Evolutionary conservation across 768 basidiomycete species (phyloP).

Genomic region (Mycena filopes): DNA sequence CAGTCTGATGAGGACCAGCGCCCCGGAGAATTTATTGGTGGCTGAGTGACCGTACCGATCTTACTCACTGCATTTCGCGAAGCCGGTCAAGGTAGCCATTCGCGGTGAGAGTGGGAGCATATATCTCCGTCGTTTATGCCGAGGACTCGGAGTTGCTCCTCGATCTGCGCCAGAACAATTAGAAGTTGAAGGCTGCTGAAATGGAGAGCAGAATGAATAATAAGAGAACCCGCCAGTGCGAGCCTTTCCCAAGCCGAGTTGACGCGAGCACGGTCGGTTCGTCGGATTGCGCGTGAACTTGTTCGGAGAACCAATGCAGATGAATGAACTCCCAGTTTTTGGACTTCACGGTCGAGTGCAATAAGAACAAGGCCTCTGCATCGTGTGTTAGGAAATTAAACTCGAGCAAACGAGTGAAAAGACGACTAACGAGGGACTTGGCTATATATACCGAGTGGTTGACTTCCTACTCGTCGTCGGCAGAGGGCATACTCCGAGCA

Average conservation of each 20-base stretch:
- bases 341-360: constrained; percentile 40
- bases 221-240: constrained; percentile 54
- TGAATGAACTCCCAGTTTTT: constrained; percentile 45
- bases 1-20: constrained; percentile 42
- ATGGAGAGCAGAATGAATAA: too few relatives aligned
- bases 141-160: constrained; percentile 47
- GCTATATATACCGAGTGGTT: too few relatives aligned
- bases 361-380: constrained; percentile 49
- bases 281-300: constrained; percentile 49
- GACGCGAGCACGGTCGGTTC: constrained; percentile 52
- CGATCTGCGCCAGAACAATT: neutral
- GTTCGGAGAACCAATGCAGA: constrained; percentile 47
- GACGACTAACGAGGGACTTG: too few relatives aligned
- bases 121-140: constrained; percentile 53
- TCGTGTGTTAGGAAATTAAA: neutral
- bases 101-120: too few relatives aligned
- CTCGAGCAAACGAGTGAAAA: neutral
- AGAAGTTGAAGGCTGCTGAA: constrained; percentile 47
- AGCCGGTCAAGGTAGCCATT: too few relatives aligned
- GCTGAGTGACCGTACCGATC: too few relatives aligned
- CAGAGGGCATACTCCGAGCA: too few relatives aligned
- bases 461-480: too few relatives aligned
- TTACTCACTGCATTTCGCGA: too few relatives aligned
- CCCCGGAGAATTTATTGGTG: constrained; percentile 41
- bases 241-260: constrained; percentile 63